Base-by-base conservation (phyloP, 306 rosid genomes). In the Canavalia ensiformis region DNA sequence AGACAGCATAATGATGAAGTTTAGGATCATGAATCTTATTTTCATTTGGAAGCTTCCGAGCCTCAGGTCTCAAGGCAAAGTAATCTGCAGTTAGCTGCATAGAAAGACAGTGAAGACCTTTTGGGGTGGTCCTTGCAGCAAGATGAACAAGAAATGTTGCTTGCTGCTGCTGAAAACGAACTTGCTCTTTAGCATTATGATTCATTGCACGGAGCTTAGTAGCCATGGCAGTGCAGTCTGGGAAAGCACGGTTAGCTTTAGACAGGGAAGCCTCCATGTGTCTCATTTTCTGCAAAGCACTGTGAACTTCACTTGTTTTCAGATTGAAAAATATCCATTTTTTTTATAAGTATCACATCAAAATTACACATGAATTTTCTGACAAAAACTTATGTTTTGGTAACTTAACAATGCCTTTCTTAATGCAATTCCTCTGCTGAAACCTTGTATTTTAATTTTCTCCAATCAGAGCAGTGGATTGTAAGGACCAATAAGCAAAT, bases 31-130 rank as follows among this genome's bases (percentile, higher is more conserved):
- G 83, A 89, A 92, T 83, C 84, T 76, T 90, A 60, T 92, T 82
- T 74, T 87, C 94, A 76, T 86, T 81, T 56, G 88, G 91, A 70
- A 90, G 82, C 82, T 63, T 84, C 81, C 94, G 88, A 65, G 94
- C 90, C 86, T 75, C 87, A 41, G 94, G 91, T 71, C 75, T 87
- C 86, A 90, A 82, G 75, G 91, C 74, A 76, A 92, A 96, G 89
- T 88, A 96, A 75, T 92, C 95, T 44, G 94, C 75, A 57, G 98
- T 96, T 79, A 94, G 84, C 47, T 76, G 90, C 98, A 96, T 92
- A 39, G 98, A 90, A 78, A 96, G 97, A 87, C 99, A 96, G 82
- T 96, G 99, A 70, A 94, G 90, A 46, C 97, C 98, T 84, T 91
- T 96, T 0, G 94, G 87, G 60, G 95, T 88, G 50, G 97, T 96